Percentiles rank a stretch among this genome's conserved stretches.
phyloP scores from a whole-genome alignment of 1,284 basidiomycete genomes.

The Boletus sp. region DNA sequence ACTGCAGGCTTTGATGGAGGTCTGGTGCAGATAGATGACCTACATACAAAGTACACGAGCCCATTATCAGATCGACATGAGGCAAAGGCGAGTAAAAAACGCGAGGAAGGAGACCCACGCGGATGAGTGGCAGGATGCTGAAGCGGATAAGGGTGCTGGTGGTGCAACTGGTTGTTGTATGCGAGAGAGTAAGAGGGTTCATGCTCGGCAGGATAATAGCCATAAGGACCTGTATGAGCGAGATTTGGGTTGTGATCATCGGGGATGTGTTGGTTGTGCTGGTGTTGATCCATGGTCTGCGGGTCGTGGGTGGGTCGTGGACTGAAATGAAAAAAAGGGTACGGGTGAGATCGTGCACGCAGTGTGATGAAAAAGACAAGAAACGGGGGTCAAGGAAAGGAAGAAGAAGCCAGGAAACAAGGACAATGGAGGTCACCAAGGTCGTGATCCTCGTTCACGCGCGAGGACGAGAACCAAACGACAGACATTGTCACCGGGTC shows the following conservation, averaged over 20 bases:
- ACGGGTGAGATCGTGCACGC: slow-evolving; percentile 37
- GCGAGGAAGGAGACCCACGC: slow-evolving; percentile 57
- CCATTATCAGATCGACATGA: slow-evolving; percentile 60
- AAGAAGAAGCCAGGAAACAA: slow-evolving; percentile 29
- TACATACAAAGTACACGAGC: slow-evolving; percentile 51
- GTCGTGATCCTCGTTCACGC: slow-evolving; percentile 35
- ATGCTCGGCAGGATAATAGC: slow-evolving; percentile 47
- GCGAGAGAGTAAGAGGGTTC: slow-evolving; percentile 44
- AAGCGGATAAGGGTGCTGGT: slow-evolving; percentile 47
- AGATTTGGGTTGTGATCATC: slow-evolving; percentile 47
- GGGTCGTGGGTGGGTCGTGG: slow-evolving; percentile 43
- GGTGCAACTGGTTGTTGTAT: slow-evolving; percentile 45
- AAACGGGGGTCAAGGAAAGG: slow-evolving; percentile 30
- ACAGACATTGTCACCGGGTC: slow-evolving; percentile 14
- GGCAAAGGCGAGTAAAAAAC: slow-evolving; percentile 45
- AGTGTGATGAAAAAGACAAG: slow-evolving; percentile 40
- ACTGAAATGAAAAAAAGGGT: slow-evolving; percentile 42
- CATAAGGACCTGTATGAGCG: slow-evolving; percentile 42
- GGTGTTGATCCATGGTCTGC: slow-evolving; percentile 46
- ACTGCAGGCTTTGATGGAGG: slow-evolving; percentile 51
- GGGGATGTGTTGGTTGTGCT: slow-evolving; percentile 46
- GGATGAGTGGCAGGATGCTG: slow-evolving; percentile 48
- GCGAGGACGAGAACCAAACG: slow-evolving; percentile 32
- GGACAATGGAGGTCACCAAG: slow-evolving; percentile 31
- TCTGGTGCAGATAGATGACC: slow-evolving; percentile 61